Conservation (phyloP, 1,284 basidiomycete genomes). For the Rhizoctonia solani region DNA sequence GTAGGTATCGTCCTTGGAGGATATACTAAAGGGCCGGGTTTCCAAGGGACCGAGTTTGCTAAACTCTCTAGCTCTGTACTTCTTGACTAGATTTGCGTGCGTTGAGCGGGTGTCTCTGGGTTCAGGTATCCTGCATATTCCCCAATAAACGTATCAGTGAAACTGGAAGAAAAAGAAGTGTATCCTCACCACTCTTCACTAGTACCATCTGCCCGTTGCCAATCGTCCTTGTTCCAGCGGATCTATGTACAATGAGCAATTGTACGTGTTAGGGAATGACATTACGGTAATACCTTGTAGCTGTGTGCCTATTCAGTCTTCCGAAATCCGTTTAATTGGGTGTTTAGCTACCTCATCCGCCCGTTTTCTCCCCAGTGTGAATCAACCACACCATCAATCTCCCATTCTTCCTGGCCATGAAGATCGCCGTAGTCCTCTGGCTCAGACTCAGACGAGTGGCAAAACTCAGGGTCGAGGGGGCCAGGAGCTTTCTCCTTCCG, state of each 20-base stretch:
- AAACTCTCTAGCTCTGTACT: conserved; percentile 8
- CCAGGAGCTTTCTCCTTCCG: neutral
- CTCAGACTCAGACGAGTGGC: conserved; percentile 27
- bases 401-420: conserved; percentile 20
- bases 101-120: conserved; percentile 3
- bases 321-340: neutral
- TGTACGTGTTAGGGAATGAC: neutral
- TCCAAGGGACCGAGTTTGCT: neutral
- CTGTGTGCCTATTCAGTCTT: neutral
- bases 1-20: neutral
- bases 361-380: conserved; percentile 31
- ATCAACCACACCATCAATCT: conserved; percentile 20
- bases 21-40: neutral
- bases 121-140: conserved; percentile 20
- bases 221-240: conserved; percentile 23
- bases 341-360: conserved; percentile 21
- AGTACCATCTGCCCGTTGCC: conserved; percentile 22
- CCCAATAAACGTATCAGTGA: neutral
- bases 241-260: conserved; percentile 2
- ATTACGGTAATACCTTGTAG: conserved; percentile 23
- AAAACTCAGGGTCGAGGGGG: conserved; percentile 11
- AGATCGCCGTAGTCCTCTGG: conserved; percentile 28
- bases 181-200: conserved; percentile 26
- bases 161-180: neutral
- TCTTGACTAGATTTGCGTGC: conserved; percentile 7